These are phyloP conservation scores for Neurospora sp. DNA, from an alignment of 495 filamentous ascomycete genomes.

Conservation along the genomic window DNA sequence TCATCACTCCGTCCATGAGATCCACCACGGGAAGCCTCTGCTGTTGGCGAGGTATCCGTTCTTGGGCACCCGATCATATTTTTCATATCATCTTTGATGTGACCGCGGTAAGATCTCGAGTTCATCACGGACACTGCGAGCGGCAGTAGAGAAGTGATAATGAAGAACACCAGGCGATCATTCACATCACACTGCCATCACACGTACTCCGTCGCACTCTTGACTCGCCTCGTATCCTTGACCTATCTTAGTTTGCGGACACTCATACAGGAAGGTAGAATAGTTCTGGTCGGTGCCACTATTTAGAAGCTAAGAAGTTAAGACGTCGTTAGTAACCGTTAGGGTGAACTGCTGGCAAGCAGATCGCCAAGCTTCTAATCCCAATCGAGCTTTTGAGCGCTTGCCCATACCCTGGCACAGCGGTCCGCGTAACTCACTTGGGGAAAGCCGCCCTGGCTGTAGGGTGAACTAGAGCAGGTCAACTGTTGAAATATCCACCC, in stretches of 20 bases:
- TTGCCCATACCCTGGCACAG: not conserved
- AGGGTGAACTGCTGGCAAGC: not conserved
- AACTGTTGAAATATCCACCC: not conserved
- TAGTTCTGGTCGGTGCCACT: not conserved
- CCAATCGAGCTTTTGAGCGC: not conserved
- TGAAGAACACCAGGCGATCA: not conserved
- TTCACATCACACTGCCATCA: not conserved
- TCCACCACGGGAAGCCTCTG: not conserved
- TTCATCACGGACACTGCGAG: not conserved
- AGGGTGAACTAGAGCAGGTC: not conserved
- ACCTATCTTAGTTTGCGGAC: not conserved
- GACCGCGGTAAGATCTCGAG: not conserved
- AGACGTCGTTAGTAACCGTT: not conserved
- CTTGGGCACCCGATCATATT: not conserved
- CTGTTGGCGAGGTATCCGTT: not conserved
- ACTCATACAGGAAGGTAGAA: not conserved
- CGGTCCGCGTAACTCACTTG: not conserved
- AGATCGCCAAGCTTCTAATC: not conserved
- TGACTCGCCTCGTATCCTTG: not conserved
- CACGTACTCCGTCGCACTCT: not conserved
- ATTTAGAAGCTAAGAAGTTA: not conserved
- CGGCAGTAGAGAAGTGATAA: not conserved
- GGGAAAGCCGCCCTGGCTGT: not conserved
- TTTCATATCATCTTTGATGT: not conserved
- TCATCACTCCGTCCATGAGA: not conserved